Base-by-base conservation (phyloP, 2,329 filamentous ascomycete species). In the Trichothecium sympodiale region DNA sequence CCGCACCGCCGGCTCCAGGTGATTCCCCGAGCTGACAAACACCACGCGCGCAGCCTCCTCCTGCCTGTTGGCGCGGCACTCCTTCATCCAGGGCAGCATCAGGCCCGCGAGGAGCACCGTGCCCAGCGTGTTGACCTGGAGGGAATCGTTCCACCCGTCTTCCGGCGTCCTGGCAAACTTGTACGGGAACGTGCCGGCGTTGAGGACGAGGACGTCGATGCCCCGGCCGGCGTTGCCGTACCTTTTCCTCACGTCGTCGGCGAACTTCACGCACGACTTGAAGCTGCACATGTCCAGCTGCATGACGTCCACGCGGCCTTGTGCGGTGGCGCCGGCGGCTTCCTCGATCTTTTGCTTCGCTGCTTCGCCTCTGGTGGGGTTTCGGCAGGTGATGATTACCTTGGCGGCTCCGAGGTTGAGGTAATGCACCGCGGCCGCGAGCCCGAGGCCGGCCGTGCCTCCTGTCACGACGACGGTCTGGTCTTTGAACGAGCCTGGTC, bases 101-200 rank as follows among this genome's bases (percentile, higher is more conserved):
- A 75, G 48, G 3, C 76, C 42, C 1, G 60, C 69, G 6, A 80
- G 53, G 1, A 77, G 55, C 6, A 64, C 59, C 1, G 71, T 78
- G 3, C 71, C 72, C 2, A 79, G 52, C 2, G 65, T 59, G 46
- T 78, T 77, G 43, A 76, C 67, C 47, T 78, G 72, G 9, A 79
- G 42, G 2, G 61, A 67, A 36, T 63, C 55, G 39, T 74, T 69
- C 55, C 61, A 72, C 5, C 64, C 68, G 23, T 65, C 62, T 2
- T 39, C 18, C 3, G n/a, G n/a, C n/a, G 45, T 41, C 8, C 41
- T 16, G 27, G 26, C 36, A 13, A 44, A 50, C 2, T 29, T 34
- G 2, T 37, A 39, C 8, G 40, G 42, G n/a, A 46, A 33, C 8
- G 46, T 31, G 7, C 52, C 52, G 15, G 52, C 51, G 40, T 54